phyloP scores from a whole-genome alignment of 164 flowering plant species.

The Piper longum region DNA sequence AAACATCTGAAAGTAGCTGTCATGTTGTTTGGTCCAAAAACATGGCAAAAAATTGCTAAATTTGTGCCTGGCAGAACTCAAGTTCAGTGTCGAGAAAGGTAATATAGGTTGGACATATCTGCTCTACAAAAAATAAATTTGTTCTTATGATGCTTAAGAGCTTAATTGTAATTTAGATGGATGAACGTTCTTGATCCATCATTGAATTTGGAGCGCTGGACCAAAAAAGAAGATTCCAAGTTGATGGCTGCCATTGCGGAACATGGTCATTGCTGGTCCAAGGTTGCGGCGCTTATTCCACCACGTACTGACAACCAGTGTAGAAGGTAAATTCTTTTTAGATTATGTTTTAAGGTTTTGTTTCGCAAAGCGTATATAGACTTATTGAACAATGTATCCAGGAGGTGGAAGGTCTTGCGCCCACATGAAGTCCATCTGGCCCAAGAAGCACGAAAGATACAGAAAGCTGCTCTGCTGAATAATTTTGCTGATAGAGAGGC shows the following conservation, averaged over 20 bases:
- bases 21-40: constrained; percentile 59
- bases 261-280: constrained; percentile 74
- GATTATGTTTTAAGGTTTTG: background rate
- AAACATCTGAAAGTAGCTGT: constrained; percentile 70
- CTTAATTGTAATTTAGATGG: constrained; percentile 48
- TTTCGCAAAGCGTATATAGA: background rate
- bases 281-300: constrained; percentile 58
- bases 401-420: constrained; percentile 78
- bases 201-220: constrained; percentile 51
- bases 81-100: constrained; percentile 95
- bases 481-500: constrained; percentile 84
- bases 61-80: constrained; percentile 81
- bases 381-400: constrained; percentile 10
- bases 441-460: constrained; percentile 50
- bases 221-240: constrained; percentile 61
- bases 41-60: constrained; percentile 65
- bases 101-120: constrained; percentile 1
- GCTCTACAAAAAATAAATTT: background rate
- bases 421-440: constrained; percentile 60
- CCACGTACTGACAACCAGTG: constrained; percentile 83
- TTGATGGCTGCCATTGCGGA: constrained; percentile 44
- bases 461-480: constrained; percentile 45
- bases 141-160: constrained; percentile 4
- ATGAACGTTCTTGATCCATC: constrained; percentile 73
- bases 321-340: constrained; percentile 34